Percentiles rank a stretch among this genome's conserved stretches.
Conservation (phyloP, 1,284 basidiomycete genomes). For the Vanrija sp. region DNA sequence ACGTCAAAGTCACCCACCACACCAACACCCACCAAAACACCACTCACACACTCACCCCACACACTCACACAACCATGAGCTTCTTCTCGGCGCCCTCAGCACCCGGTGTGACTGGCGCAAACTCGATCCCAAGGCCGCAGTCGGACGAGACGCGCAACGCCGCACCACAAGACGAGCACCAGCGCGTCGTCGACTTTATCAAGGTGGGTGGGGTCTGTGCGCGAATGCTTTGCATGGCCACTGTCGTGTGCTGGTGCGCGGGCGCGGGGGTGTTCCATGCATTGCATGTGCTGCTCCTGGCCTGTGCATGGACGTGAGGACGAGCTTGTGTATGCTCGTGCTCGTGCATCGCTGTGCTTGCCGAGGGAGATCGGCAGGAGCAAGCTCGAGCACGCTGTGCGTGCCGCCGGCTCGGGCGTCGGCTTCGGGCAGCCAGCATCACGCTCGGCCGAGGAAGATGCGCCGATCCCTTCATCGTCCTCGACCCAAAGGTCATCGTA, state of each 20-base stretch:
- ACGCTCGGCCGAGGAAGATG: no score
- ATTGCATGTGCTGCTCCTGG: no score
- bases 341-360: not conserved
- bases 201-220: constrained; percentile 22
- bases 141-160: constrained; percentile 34
- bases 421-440: no score
- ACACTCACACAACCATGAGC: not conserved
- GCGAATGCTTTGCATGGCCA: not conserved
- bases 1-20: not conserved
- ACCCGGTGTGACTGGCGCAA: constrained; percentile 22
- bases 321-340: not conserved
- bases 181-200: constrained; percentile 39
- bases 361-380: no score
- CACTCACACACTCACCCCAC: no score
- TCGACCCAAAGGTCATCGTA: no score
- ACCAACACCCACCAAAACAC: not conserved
- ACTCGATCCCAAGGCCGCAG: constrained; percentile 36
- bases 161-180: constrained; percentile 34
- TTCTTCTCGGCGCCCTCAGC: not conserved
- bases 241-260: no score
- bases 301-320: no score
- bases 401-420: not conserved
- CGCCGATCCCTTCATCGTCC: no score
- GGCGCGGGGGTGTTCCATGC: no score
- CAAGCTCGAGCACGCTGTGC: no score